Evolutionary conservation across 805 yeast species (phyloP), one percentile per base, ranked within the genome.

Genomic region (Saturnispora saitoi): DNA sequence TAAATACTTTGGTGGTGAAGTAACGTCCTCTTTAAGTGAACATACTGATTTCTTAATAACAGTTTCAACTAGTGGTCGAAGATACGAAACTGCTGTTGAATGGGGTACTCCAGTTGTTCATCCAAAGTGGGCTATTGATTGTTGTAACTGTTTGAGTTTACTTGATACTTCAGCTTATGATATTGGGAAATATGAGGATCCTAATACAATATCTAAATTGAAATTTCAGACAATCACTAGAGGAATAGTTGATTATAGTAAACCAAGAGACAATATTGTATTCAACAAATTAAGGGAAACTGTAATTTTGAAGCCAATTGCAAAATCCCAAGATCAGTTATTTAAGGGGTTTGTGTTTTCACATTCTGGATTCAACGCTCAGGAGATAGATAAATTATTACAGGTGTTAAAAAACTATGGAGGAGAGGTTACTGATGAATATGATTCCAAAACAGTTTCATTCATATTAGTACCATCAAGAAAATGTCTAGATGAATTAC

Each of bases 21-120:
- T 73, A 2, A 70, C 78, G 0, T 77, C 74, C 20, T 71, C 82
- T 1, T 62, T 81, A 32, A 73, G 78, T 2, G 64, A 66, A 8
- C 62, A 69, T 5, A 70, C 70, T 42, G 55, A 69, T 2, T 68
- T 73, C 50, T 63, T 81, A 0, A 68, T 81, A 4, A 71, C 80
- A n/a, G 69, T 77, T 28, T 77, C 72, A 43, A 62, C 62, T 24
- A 58, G 63, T 15, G 87, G 87, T 0, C 73, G 69, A 49, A 57
- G 86, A 45, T 80, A 69, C 56, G 65, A 65, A 14, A 76, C 75
- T 56, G 80, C 80, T 3, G 37, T 70, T 2, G 77, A 75, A 56
- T 76, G 81, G 81, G 64, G 65, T 10, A 71, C 72, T 4, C 78
- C 78, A 1, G 70, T 70, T 1, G 71, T 75, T 28, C 78, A 76